Base-by-base conservation (phyloP, 768 basidiomycete genomes). In the Xanthoconium stramineum region DNA sequence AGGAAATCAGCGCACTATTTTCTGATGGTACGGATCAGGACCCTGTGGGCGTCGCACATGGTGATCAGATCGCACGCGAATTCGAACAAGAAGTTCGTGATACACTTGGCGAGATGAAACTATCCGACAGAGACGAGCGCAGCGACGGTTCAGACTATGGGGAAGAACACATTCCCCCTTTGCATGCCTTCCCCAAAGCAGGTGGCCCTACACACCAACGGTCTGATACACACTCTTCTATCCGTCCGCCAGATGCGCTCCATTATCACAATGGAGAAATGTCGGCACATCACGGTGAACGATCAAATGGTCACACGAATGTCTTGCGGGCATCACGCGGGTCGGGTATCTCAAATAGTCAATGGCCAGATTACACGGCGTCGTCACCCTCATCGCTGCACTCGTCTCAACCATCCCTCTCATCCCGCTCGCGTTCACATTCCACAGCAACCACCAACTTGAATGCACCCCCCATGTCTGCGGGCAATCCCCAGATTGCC, bases 401-500 rank as follows among this genome's bases (percentile, higher is more conserved):
- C 52, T 82, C 82, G 5, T 76, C 76, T 24, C 80, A 83, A n/a
- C 80, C 81, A 47, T 79, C 80, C 52, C 67, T 76, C 12, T 74
- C 83, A 45, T 67, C 71, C 19, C 80, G 85, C 32, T 79, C 84
- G 19, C 82, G 81, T 24, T 85, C 86, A 19, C 79, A 80, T 19
- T 83, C 87, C 29, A 76, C 74, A 20, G 79, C 81, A 5, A 69
- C 67, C 32, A 69, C 65, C 44, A 85, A 72, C 57, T 64, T 83
- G 51, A 89, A 84, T 64, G 82, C 76, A 32, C 89, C 89, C 12
- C 78, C 85, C 20, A 88, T 92, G 63, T 92, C 90, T 48, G 83
- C 86, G 17, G 81, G 80, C 44, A 90, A 89, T 59, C 84, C 86
- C 6, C 87, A 91, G 66, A 84, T 86, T 14, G 90, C 95, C 24